phyloP scores from a whole-genome alignment of 78 protist genomes.

The Ministeria vibrans region DNA sequence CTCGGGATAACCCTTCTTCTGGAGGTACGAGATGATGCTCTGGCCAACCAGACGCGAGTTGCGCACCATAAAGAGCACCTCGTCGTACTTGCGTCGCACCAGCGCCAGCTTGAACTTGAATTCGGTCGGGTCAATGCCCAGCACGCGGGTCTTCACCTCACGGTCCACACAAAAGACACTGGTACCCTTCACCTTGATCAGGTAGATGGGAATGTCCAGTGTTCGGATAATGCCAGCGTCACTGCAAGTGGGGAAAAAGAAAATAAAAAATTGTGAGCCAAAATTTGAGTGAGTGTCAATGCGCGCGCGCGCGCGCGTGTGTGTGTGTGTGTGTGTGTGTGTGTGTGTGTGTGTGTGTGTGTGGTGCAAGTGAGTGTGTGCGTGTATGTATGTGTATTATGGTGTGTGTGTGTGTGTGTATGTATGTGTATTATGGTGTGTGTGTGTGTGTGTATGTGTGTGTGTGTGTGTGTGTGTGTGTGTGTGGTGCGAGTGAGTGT shows the following conservation, averaged over 20 bases:
- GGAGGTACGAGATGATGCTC: conserved; percentile 89
- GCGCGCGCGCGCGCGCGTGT: no score
- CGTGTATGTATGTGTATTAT: no score
- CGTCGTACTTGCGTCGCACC: conserved; percentile 45
- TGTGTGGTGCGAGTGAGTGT: no score
- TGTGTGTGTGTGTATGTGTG: no score
- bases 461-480: no score
- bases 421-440: no score
- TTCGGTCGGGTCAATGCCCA: conserved; percentile 82
- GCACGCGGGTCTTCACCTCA: conserved; percentile 60
- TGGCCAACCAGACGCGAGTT: conserved; percentile 65
- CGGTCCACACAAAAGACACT: conserved; percentile 77
- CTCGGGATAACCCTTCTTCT: conserved; percentile 69
- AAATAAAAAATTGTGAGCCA: no score
- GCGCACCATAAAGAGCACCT: conserved; percentile 71
- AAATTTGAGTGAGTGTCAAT: no score
- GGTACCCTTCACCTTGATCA: conserved; percentile 51
- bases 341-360: no score
- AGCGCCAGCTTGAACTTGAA: conserved; percentile 83
- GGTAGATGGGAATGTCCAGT: conserved; percentile 82
- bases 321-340: no score
- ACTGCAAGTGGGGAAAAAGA: conserved; percentile 9
- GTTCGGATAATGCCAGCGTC: conserved; percentile 90
- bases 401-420: no score
- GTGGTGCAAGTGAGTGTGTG: no score